phyloP scores from a whole-genome alignment of 306 rosid genomes.

The Prunus kanzakura region DNA sequence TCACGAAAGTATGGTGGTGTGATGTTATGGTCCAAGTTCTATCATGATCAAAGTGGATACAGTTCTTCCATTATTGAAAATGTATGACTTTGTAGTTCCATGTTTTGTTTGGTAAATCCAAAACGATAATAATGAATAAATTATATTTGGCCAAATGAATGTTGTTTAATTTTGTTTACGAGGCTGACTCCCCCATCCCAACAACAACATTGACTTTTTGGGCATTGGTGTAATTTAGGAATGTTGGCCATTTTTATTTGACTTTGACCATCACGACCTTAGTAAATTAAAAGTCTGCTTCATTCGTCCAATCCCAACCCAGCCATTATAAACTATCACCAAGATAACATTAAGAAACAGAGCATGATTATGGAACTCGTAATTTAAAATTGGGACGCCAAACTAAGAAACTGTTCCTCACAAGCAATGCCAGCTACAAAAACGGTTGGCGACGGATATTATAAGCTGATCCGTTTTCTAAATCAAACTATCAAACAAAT shows the following conservation, averaged over 20 bases:
- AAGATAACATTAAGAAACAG: too few species aligned
- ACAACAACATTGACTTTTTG: too few species aligned
- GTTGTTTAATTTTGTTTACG: neutral
- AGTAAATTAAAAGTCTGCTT: too few species aligned
- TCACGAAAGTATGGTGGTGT: conserved; percentile 70
- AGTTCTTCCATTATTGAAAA: conserved; percentile 36
- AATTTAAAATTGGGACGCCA: too few species aligned
- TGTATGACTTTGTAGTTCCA: conserved; percentile 32
- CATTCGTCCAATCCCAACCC: too few species aligned
- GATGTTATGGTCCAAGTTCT: conserved; percentile 68
- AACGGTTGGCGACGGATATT: neutral
- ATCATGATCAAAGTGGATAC: conserved; percentile 49
- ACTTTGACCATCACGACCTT: too few species aligned
- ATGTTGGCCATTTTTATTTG: too few species aligned
- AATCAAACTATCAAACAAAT: neutral
- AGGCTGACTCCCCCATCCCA: neutral
- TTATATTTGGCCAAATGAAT: neutral
- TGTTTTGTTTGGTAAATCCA: neutral
- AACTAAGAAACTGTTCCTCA: too few species aligned
- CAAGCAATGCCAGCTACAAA: neutral
- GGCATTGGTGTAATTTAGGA: neutral
- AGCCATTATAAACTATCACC: too few species aligned
- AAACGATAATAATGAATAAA: neutral
- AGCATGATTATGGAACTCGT: too few species aligned
- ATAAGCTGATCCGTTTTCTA: neutral